Conservation (phyloP, 192 early-diverging fungal species). For the Fimicolochytrium jonesii region DNA sequence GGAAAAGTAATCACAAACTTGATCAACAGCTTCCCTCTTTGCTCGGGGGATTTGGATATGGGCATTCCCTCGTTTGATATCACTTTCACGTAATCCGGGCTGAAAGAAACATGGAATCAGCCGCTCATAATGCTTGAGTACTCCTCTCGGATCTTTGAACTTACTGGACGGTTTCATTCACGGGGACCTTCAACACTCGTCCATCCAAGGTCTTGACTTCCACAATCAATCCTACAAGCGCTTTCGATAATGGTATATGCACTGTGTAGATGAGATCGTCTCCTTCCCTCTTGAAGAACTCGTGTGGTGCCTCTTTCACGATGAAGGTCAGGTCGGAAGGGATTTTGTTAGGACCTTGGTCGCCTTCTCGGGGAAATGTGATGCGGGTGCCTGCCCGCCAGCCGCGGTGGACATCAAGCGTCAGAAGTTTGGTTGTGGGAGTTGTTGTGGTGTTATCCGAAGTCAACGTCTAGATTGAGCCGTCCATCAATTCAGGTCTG, state of each 20-base stretch:
- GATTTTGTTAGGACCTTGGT: constrained; percentile 54
- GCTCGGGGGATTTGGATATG: constrained; percentile 28
- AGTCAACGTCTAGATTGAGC: constrained; percentile 47
- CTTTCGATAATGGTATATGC: constrained; percentile 42
- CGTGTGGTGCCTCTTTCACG: constrained; percentile 44
- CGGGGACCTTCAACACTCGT: constrained; percentile 45
- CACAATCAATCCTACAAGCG: constrained; percentile 40
- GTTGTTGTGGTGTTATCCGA: constrained; percentile 52
- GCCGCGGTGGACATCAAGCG: constrained; percentile 45
- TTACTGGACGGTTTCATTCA: constrained; percentile 53
- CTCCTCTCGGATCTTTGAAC: too few relatives aligned
- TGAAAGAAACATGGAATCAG: constrained; percentile 4
- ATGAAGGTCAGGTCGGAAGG: constrained; percentile 50
- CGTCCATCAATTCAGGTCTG: too few relatives aligned
- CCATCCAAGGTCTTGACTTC: constrained; percentile 49
- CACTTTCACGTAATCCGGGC: constrained; percentile 44
- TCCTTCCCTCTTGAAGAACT: constrained; percentile 40
- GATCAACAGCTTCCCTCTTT: constrained; percentile 39
- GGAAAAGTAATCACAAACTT: constrained; percentile 46
- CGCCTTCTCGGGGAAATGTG: constrained; percentile 49
- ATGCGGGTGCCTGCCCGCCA: constrained; percentile 48
- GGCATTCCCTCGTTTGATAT: constrained; percentile 54
- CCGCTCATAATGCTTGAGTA: neutral
- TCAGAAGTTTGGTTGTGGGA: constrained; percentile 39
- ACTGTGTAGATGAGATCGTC: constrained; percentile 41